Evolutionary conservation across 2,329 filamentous ascomycete species (phyloP).

Genomic region (Rhytidhysteron rufulum): DNA sequence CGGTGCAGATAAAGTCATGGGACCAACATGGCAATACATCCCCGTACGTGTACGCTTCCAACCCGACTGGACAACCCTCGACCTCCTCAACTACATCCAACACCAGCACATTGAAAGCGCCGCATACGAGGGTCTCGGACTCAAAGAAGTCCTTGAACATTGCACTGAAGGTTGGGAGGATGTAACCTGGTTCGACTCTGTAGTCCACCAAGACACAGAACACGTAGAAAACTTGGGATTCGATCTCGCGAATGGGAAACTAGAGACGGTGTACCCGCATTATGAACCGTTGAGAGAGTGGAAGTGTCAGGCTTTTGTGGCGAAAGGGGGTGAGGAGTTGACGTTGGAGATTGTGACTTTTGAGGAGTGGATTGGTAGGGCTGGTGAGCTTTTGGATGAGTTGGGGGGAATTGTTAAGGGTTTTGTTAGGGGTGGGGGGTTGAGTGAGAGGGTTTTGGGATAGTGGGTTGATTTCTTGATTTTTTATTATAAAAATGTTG

Average conservation of each 20-base stretch:
- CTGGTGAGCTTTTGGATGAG: no score
- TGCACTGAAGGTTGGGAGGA: conserved; percentile 30
- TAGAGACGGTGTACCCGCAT: conserved; percentile 58
- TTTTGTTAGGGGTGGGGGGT: no score
- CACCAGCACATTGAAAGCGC: conserved; percentile 30
- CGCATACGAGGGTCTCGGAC: conserved; percentile 33
- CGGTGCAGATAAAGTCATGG: conserved; percentile 55
- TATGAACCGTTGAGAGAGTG: conserved; percentile 41
- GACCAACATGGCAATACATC: conserved; percentile 65
- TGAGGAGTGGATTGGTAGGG: no score
- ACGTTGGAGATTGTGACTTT: no score
- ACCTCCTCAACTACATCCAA: conserved; percentile 34
- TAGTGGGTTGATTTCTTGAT: no score
- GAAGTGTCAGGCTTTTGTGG: conserved; percentile 62
- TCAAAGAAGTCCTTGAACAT: conserved; percentile 29
- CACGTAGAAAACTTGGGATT: conserved; percentile 57
- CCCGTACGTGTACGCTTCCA: conserved; percentile 59
- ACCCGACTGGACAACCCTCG: conserved; percentile 39
- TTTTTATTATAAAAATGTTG: no score
- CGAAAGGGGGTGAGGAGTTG: no score
- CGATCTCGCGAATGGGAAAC: conserved; percentile 22
- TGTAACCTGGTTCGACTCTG: conserved; percentile 32
- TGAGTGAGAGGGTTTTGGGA: no score
- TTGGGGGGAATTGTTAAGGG: no score
- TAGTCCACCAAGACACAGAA: conserved; percentile 41